Evolutionary conservation across 1,284 basidiomycete species (phyloP).

Genomic region (Apiotrichum veenhuisii): DNA sequence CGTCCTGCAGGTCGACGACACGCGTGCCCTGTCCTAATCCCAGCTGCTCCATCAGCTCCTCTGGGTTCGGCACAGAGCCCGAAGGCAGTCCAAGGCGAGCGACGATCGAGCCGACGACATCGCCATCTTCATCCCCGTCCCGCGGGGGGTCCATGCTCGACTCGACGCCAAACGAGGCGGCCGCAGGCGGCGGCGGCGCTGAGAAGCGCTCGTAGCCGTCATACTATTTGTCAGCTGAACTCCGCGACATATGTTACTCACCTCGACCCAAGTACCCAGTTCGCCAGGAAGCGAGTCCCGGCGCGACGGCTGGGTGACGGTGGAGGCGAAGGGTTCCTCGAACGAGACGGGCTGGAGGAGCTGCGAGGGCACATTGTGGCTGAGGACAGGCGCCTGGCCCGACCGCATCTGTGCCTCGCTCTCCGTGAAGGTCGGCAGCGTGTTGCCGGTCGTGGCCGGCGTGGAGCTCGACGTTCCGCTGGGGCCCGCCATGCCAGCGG

Average conservation of each 20-base stretch:
- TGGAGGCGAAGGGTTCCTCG: not conserved
- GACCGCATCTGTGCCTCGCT: constrained; percentile 37
- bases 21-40: constrained; percentile 48
- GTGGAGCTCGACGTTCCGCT: constrained; percentile 9
- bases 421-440: constrained; percentile 41
- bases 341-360: constrained; percentile 28
- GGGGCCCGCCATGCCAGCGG: not conserved
- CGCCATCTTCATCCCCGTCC: constrained; percentile 25
- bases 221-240: constrained; percentile 29
- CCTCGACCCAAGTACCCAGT: constrained; percentile 44
- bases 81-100: constrained; percentile 33
- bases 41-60: constrained; percentile 44
- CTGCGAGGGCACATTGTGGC: constrained; percentile 18
- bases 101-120: constrained; percentile 36
- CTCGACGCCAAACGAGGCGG: constrained; percentile 39
- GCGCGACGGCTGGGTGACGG: not conserved
- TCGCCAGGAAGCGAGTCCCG: constrained; percentile 28
- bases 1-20: constrained; percentile 49
- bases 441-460: not conserved
- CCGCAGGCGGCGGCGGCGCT: constrained; percentile 42
- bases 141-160: constrained; percentile 48
- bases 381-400: constrained; percentile 27
- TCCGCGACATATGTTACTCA: constrained; percentile 18
- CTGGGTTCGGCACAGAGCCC: constrained; percentile 10
- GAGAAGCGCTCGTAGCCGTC: constrained; percentile 52